These are phyloP conservation scores for Xylaria sp. DNA, from an alignment of 2,329 filamentous ascomycete genomes.

Conservation along the genomic window DNA sequence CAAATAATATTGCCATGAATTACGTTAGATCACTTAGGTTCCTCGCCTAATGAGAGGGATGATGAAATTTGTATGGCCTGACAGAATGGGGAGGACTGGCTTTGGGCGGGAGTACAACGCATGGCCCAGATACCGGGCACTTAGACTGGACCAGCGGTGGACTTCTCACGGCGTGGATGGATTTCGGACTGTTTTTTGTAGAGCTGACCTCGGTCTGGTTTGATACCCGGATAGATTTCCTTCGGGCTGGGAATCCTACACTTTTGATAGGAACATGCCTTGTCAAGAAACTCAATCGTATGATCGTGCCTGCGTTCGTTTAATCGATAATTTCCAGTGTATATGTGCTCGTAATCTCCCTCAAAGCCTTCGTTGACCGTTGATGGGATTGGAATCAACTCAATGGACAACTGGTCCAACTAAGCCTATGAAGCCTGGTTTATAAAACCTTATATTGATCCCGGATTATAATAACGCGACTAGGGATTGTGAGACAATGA, in stretches of 20 bases:
- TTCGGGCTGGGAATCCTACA: slow-evolving; percentile 44
- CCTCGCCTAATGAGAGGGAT: slow-evolving; percentile 11
- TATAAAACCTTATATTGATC: too few relatives aligned
- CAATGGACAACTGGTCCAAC: too few relatives aligned
- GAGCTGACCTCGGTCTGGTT: slow-evolving; percentile 45
- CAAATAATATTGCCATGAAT: slow-evolving; percentile 35
- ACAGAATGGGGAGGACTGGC: slow-evolving; percentile 39
- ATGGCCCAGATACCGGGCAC: slow-evolving; percentile 30
- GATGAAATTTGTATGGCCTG: slow-evolving; percentile 23
- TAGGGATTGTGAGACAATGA: too few relatives aligned
- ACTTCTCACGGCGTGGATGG: slow-evolving; percentile 37
- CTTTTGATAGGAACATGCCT: slow-evolving; percentile 24
- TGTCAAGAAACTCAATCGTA: not conserved
- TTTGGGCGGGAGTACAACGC: slow-evolving; percentile 31
- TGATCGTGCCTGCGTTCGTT: not conserved
- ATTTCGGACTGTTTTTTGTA: slow-evolving; percentile 38
- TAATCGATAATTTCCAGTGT: not conserved
- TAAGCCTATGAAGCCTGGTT: too few relatives aligned
- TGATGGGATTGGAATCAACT: too few relatives aligned
- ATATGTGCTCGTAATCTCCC: not conserved
- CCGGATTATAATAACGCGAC: too few relatives aligned
- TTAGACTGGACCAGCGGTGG: slow-evolving; percentile 38
- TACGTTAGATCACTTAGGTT: slow-evolving; percentile 6
- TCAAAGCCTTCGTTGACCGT: not conserved
- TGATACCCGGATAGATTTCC: slow-evolving; percentile 54